A percentile compares a stretch with the other conserved stretches of the same genome.
Evolutionary conservation across 2,329 filamentous ascomycete species (phyloP).

Genomic region (Septoria petroselini): DNA sequence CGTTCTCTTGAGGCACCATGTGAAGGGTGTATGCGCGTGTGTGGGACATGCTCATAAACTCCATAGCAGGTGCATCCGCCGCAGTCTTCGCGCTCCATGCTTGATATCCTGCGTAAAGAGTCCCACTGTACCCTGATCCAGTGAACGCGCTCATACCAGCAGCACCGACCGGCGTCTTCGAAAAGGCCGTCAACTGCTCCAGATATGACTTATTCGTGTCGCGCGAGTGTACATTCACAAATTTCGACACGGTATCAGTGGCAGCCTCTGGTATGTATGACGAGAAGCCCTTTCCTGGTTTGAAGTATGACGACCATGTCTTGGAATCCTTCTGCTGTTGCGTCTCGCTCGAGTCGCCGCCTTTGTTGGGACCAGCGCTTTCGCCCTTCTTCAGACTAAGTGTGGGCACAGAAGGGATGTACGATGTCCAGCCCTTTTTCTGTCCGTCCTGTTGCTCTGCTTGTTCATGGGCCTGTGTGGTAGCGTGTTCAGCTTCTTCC

Average conservation of each 20-base stretch:
- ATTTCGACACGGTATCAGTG: conserved; percentile 42
- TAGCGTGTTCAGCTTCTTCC: conserved; percentile 38
- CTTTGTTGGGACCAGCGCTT: conserved; percentile 6
- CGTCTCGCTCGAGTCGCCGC: conserved; percentile 31
- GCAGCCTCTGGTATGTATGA: conserved; percentile 48
- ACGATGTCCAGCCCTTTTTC: conserved; percentile 37
- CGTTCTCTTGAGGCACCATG: conserved; percentile 42
- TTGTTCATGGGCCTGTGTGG: conserved; percentile 22
- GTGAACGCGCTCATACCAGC: conserved; percentile 46
- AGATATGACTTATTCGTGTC: conserved; percentile 50
- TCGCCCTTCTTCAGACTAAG: conserved; percentile 26
- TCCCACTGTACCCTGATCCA: conserved; percentile 48
- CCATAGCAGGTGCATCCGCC: conserved; percentile 42
- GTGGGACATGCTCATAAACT: conserved; percentile 49
- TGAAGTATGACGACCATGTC: conserved; percentile 49
- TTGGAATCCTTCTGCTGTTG: conserved; percentile 38
- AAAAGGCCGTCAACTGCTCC: conserved; percentile 51
- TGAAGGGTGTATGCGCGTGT: conserved; percentile 44
- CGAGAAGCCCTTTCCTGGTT: conserved; percentile 48
- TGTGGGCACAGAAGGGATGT: conserved; percentile 30
- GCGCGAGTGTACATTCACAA: conserved; percentile 45
- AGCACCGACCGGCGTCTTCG: conserved; percentile 51
- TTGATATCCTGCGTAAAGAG: conserved; percentile 50
- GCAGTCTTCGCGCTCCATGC: conserved; percentile 43
- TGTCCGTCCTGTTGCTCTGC: conserved; percentile 20